phyloP scores from a whole-genome alignment of 176 grass and related monocot species.

The Calamus simplicifolius region DNA sequence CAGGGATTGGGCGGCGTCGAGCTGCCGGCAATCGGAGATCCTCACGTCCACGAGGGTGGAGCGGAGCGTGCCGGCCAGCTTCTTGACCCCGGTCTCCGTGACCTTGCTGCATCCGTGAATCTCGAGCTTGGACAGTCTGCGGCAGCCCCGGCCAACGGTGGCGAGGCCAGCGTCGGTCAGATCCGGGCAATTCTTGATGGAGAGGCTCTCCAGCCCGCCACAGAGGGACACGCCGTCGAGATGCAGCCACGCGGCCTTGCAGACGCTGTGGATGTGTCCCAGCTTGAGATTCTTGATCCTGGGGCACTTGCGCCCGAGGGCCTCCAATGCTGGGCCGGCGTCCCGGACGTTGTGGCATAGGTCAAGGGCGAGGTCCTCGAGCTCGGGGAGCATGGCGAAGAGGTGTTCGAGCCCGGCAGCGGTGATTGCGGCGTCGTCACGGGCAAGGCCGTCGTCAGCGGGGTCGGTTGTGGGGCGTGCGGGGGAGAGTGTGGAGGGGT shows the following conservation, averaged over 20 bases:
- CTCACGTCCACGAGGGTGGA: conserved; percentile 62
- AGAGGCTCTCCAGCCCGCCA: conserved; percentile 58
- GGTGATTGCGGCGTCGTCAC: conserved; percentile 54
- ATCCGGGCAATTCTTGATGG: conserved; percentile 66
- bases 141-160: conserved; percentile 62
- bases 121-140: conserved; percentile 45
- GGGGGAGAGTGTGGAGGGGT: conserved; percentile 36
- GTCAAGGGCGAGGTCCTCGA: conserved; percentile 73
- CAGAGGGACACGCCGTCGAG: conserved; percentile 80
- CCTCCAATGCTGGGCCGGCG: conserved; percentile 49
- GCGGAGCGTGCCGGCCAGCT: conserved; percentile 28
- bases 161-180: conserved; percentile 54
- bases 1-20: conserved; percentile 44
- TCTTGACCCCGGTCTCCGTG: conserved; percentile 50
- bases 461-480: conserved; percentile 12
- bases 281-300: conserved; percentile 52
- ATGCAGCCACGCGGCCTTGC: conserved; percentile 58
- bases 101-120: conserved; percentile 55
- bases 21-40: conserved; percentile 51
- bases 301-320: conserved; percentile 43
- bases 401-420: conserved; percentile 37
- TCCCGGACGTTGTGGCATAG: conserved; percentile 62
- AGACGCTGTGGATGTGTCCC: conserved; percentile 71
- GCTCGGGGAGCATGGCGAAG: conserved; percentile 46
- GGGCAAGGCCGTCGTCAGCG: background rate